Evolutionary conservation across 805 yeast species (phyloP).

Genomic region (Nakazawaea pomicola): DNA sequence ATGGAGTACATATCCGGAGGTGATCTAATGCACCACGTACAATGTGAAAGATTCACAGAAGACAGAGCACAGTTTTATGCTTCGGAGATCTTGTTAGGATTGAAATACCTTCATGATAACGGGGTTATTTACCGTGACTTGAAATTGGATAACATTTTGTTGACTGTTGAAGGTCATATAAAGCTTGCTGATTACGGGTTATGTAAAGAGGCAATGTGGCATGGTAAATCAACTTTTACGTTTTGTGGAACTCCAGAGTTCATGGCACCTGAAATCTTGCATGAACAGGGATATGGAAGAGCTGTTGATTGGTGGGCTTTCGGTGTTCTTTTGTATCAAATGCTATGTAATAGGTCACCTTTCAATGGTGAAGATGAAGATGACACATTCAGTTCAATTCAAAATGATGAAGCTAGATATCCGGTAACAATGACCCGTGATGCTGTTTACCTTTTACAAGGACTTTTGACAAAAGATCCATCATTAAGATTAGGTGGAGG

Average conservation of each 20-base stretch:
- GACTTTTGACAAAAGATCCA: constrained; percentile 87
- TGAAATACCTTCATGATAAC: constrained; percentile 90
- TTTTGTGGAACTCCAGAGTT: constrained; percentile 99
- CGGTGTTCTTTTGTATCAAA: constrained; percentile 93
- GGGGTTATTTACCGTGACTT: constrained; percentile 96
- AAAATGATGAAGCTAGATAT: constrained; percentile 92
- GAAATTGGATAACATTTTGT: constrained; percentile 88
- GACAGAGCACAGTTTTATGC: constrained; percentile 96
- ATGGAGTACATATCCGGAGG: constrained; percentile 99
- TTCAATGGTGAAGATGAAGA: constrained; percentile 93
- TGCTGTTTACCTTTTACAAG: constrained; percentile 90
- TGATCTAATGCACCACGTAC: constrained; percentile 99
- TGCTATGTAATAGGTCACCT: constrained; percentile 95
- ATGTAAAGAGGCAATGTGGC: constrained; percentile 74
- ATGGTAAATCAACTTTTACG: constrained; percentile 79
- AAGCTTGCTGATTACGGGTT: constrained; percentile 96
- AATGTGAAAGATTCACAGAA: constrained; percentile 81
- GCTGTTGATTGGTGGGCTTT: constrained; percentile 99
- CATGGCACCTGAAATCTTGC: constrained; percentile 97
- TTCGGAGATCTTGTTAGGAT: constrained; percentile 87
- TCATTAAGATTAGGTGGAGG: constrained; percentile 79
- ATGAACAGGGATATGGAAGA: constrained; percentile 88
- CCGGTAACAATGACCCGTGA: constrained; percentile 98
- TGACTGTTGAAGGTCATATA: constrained; percentile 89
- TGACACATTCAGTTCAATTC: constrained; percentile 93